phyloP scores from a whole-genome alignment of 495 filamentous ascomycete species.

The Hypoxylon subgilvum region DNA sequence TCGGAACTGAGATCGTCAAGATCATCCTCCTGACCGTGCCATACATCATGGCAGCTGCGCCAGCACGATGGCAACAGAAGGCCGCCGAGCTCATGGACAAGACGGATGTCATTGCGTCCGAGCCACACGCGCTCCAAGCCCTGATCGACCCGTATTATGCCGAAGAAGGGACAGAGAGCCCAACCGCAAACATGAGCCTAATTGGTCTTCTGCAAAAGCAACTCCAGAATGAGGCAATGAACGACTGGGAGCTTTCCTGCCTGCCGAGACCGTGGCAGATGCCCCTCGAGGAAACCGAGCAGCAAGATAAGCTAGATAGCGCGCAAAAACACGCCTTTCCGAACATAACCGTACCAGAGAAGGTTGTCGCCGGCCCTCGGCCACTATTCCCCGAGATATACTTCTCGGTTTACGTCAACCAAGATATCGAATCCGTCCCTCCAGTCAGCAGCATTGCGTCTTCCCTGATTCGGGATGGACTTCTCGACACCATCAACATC shows the following conservation, averaged over 20 bases:
- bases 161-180: constrained; percentile 49
- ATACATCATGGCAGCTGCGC: constrained; percentile 79
- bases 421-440: constrained; percentile 92
- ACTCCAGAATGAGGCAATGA: constrained; percentile 71
- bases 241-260: constrained; percentile 76
- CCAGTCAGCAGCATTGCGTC: constrained; percentile 74
- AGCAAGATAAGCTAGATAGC: constrained; percentile 61
- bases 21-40: constrained; percentile 92
- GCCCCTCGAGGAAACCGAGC: constrained; percentile 55
- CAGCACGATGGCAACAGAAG: constrained; percentile 67
- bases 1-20: constrained; percentile 91
- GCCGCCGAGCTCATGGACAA: constrained; percentile 83
- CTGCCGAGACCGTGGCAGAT: constrained; percentile 84
- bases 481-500: constrained; percentile 92
- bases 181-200: constrained; percentile 61
- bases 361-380: constrained; percentile 73
- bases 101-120: constrained; percentile 87
- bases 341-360: constrained; percentile 71
- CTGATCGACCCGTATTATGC: constrained; percentile 82
- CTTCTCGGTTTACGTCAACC: constrained; percentile 87
- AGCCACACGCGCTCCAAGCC: constrained; percentile 79
- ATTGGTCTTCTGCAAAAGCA: constrained; percentile 85
- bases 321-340: constrained; percentile 77
- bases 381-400: constrained; percentile 90
- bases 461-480: constrained; percentile 79